Conservation (phyloP, 306 rosid genomes). For the Vicia villosa region DNA sequence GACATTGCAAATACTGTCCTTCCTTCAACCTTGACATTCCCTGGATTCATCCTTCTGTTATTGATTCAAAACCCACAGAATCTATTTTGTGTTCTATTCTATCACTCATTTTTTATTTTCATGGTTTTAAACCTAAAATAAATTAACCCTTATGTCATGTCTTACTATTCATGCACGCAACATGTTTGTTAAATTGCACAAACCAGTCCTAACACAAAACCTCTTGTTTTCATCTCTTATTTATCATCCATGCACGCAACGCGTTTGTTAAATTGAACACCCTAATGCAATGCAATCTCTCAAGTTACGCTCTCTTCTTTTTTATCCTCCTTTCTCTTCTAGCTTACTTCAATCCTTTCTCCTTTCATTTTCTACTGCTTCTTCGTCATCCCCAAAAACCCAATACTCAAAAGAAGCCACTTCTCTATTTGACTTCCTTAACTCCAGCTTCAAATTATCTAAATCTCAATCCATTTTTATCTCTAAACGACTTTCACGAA, state of each 20-base stretch:
- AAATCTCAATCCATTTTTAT: slow-evolving; percentile 32
- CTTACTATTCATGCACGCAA: background rate
- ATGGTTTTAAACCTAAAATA: too few relatives aligned
- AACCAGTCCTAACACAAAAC: background rate
- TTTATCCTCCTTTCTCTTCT: slow-evolving; percentile 12
- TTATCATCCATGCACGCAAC: background rate
- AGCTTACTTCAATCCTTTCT: background rate
- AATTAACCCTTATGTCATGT: too few relatives aligned
- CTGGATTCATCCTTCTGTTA: too few relatives aligned
- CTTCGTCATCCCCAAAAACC: slow-evolving; percentile 28
- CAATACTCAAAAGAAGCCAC: slow-evolving; percentile 14
- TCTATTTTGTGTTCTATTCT: too few relatives aligned
- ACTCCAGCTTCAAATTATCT: slow-evolving; percentile 41
- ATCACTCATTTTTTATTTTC: too few relatives aligned
- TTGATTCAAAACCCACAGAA: too few relatives aligned
- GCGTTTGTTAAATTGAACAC: background rate
- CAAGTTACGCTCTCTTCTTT: slow-evolving; percentile 8
- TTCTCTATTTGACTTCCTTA: slow-evolving; percentile 32
- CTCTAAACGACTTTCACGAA: slow-evolving; percentile 17
- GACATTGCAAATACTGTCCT: too few relatives aligned
- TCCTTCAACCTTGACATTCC: too few relatives aligned
- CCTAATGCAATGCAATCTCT: slow-evolving; percentile 36
- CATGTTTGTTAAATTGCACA: background rate
- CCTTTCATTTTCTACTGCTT: slow-evolving; percentile 34
- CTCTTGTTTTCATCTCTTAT: background rate